Base-by-base conservation (phyloP, 2,329 filamentous ascomycete genomes). In the Stachybotrys chartarum region DNA sequence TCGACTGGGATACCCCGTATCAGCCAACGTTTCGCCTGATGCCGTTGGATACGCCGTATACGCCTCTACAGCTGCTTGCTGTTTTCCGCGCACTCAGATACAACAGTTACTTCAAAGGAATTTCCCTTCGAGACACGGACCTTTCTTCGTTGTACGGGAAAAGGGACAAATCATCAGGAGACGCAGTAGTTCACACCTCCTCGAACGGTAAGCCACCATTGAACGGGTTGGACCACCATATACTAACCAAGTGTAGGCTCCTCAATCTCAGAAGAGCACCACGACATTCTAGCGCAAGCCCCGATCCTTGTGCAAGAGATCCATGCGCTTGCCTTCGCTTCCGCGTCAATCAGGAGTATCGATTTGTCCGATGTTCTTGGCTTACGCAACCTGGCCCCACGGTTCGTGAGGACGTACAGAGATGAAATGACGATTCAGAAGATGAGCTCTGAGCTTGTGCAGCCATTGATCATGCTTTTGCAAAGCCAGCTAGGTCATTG, bases 71-170 rank as follows among this genome's bases (percentile, higher is more conserved):
- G 63, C 69, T 84, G 3, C 66, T 84, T n/a, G 81, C 81, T 10
- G 75, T 83, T 1, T 75, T 83, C 60, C 75, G 80, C 5, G 79
- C 81, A 1, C 66, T 83, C 56, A 74, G 81, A 10, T 84, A 81
- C 63, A 84, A 84, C 54, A 81, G 80, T 59, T 83, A 79, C 60
- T 83, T 84, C 67, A 80, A 78, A 56, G 78, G 79, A 1, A 65
- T 84, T n/a, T 83, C 79, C 1, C 81, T 84, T 58, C 66, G 71
- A 10, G 74, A 78, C 53, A 72, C 83, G 14, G 77, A 82, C 58
- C 69, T 84, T 18, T 75, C 74, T 1, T 61, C 69, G 7, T 61
- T 74, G 12, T 64, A 64, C 32, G 67, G 67, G 44, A 71, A 65
- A 51, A 72, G 72, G 50, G 81, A 83, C 57, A 72, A 73, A 48